Evolutionary conservation across 2,329 filamentous ascomycete genomes (phyloP).

Genomic region (Beauveria rudraprayagi): DNA sequence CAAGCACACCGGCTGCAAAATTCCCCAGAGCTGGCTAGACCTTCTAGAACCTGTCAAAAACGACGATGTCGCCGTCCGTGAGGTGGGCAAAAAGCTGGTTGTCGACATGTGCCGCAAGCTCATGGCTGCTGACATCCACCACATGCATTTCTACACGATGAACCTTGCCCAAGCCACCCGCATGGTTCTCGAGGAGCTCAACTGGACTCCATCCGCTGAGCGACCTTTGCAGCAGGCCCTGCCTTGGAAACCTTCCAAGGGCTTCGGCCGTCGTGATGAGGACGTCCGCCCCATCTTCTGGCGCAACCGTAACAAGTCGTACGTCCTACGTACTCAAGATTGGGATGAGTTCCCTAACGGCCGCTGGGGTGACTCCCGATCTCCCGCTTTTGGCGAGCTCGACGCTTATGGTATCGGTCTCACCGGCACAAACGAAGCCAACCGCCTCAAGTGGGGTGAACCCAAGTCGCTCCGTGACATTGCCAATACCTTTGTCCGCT

Average conservation of each 20-base stretch:
- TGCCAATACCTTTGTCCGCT: constrained; percentile 74
- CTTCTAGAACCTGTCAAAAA: constrained; percentile 91
- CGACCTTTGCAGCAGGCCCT: constrained; percentile 81
- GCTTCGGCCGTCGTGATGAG: constrained; percentile 78
- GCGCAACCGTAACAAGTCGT: constrained; percentile 94
- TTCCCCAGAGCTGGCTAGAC: constrained; percentile 74
- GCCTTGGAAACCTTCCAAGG: constrained; percentile 93
- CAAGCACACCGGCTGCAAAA: constrained; percentile 80
- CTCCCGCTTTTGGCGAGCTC: constrained; percentile 90
- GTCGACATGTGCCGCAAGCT: constrained; percentile 86
- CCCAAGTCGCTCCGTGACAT: constrained; percentile 74
- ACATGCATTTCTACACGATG: constrained; percentile 99
- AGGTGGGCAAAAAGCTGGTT: constrained; percentile 79
- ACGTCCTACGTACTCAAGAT: constrained; percentile 89
- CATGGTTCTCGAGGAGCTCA: constrained; percentile 87
- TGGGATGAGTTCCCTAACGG: constrained; percentile 99
- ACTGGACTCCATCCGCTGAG: constrained; percentile 68
- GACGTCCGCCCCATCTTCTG: constrained; percentile 98
- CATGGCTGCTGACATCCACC: constrained; percentile 70
- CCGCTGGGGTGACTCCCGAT: constrained; percentile 94
- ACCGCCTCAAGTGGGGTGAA: constrained; percentile 89
- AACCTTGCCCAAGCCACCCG: constrained; percentile 90
- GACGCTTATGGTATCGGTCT: constrained; percentile 91
- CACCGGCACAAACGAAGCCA: constrained; percentile 91
- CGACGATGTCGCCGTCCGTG: constrained; percentile 85